phyloP scores from a whole-genome alignment of 345 rosid genomes.

The Citrus medica region DNA sequence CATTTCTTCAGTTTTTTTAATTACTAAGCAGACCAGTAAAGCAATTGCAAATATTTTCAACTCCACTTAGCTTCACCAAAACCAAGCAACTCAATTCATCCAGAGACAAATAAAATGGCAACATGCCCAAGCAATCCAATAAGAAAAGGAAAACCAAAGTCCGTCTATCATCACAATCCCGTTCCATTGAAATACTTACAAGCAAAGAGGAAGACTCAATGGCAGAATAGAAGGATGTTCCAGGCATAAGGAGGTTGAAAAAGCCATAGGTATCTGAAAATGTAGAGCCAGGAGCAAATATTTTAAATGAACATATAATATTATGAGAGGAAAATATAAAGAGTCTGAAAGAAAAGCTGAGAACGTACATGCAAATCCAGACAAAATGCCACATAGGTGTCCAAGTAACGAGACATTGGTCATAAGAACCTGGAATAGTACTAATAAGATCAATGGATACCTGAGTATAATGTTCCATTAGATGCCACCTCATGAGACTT shows the following conservation, averaged over 20 bases:
- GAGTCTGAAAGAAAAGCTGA: slow-evolving; percentile 10
- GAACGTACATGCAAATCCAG: slow-evolving; percentile 88
- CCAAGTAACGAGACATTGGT: slow-evolving; percentile 93
- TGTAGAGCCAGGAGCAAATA: background rate
- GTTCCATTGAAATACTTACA: slow-evolving; percentile 49
- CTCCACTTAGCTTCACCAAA: slow-evolving; percentile 1
- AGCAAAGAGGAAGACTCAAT: slow-evolving; percentile 84
- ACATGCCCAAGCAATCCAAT: slow-evolving; percentile 4
- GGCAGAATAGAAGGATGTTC: slow-evolving; percentile 71
- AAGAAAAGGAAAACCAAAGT: background rate
- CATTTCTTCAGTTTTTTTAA: background rate
- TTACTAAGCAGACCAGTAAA: background rate
- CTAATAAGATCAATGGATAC: slow-evolving; percentile 81
- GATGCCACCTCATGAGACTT: slow-evolving; percentile 5
- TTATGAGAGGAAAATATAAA: background rate
- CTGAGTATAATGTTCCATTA: slow-evolving; percentile 37
- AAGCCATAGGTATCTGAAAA: slow-evolving; percentile 78
- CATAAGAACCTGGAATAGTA: slow-evolving; percentile 85
- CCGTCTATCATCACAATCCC: background rate
- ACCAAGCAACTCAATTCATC: background rate
- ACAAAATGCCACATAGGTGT: slow-evolving; percentile 91
- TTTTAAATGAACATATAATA: slow-evolving; percentile 1
- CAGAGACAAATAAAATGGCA: background rate
- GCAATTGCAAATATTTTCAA: background rate
- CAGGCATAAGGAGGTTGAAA: slow-evolving; percentile 80